These are phyloP conservation scores for Huntiella omanensis DNA, from an alignment of 2,329 filamentous ascomycete species.

Conservation along the genomic window DNA sequence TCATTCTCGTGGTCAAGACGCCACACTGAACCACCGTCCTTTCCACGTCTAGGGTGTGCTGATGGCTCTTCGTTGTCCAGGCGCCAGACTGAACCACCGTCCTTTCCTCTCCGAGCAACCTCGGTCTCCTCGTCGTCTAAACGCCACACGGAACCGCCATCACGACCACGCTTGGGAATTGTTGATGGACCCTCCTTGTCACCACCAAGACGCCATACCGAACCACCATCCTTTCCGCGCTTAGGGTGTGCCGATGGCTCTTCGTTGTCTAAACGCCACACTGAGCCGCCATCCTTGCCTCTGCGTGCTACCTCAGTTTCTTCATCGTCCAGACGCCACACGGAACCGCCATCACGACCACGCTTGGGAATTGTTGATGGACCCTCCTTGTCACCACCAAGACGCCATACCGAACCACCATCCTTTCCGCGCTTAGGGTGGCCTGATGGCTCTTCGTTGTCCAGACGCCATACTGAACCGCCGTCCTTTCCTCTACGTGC, in stretches of 20 bases:
- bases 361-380: not conserved
- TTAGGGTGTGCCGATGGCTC: not conserved
- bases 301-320: not conserved
- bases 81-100: not conserved
- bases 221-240: not conserved
- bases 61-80: not conserved
- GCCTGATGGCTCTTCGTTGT: not conserved
- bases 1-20: not conserved
- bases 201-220: not conserved
- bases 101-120: not conserved
- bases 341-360: not conserved
- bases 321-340: not conserved
- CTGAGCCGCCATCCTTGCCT: not conserved
- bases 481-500: not conserved
- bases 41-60: not conserved
- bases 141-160: not conserved
- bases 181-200: not conserved
- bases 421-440: not conserved
- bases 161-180: not conserved
- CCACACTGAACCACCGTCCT: not conserved
- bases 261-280: not conserved
- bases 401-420: not conserved
- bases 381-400: not conserved
- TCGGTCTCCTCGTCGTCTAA: not conserved
- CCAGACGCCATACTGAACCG: not conserved